A percentile compares a stretch with the other conserved stretches of the same genome.
Conservation (phyloP, 1,139 yeast genomes). For the Ashbya aceris region DNA sequence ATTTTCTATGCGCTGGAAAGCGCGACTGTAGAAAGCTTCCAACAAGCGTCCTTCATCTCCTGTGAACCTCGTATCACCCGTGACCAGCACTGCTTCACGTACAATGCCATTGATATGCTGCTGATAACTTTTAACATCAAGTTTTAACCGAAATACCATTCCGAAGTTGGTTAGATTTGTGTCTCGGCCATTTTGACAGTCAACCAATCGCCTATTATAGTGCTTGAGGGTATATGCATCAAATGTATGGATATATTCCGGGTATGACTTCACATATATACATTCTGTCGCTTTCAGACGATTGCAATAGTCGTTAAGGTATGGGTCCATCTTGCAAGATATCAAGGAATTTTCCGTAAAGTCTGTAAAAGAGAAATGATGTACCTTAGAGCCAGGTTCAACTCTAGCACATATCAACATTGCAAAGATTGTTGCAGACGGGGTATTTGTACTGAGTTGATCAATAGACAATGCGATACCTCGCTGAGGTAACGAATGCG, state of each 20-base stretch:
- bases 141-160: conserved; percentile 19
- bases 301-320: background rate
- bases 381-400: conserved; percentile 5
- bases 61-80: conserved; percentile 4
- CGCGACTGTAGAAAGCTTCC: conserved; percentile 5
- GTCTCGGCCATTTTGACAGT: conserved; percentile 12
- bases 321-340: conserved; percentile 1
- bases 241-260: background rate
- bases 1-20: conserved; percentile 7
- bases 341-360: conserved; percentile 7
- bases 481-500: background rate
- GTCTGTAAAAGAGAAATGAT: conserved; percentile 10
- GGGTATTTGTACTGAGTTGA: background rate
- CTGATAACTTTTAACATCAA: conserved; percentile 16
- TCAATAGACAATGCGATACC: background rate
- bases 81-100: conserved; percentile 14
- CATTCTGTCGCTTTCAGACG: conserved; percentile 1
- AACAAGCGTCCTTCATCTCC: conserved; percentile 4
- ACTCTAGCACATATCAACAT: conserved; percentile 8
- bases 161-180: conserved; percentile 19
- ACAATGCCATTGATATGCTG: conserved; percentile 21
- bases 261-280: conserved; percentile 1
- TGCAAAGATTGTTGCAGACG: conserved; percentile 7
- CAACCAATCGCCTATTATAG: conserved; percentile 2
- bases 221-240: conserved; percentile 1